These are phyloP conservation scores for Collybia mongolica DNA, from an alignment of 768 basidiomycete species.

Conservation along the genomic window DNA sequence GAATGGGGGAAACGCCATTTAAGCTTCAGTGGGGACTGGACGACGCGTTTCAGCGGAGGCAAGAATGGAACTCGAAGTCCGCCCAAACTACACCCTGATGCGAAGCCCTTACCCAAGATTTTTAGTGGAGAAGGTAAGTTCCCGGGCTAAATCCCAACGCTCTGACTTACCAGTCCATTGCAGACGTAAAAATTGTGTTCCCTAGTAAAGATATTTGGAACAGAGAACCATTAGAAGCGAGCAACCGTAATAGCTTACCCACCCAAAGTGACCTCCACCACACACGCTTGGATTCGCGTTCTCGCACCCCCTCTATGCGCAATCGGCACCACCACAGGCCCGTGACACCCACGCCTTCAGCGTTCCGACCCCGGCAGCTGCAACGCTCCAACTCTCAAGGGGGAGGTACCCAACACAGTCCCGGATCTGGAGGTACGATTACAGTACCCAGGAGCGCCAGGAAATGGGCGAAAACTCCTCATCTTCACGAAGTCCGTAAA, in stretches of 20 bases:
- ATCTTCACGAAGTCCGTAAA: slow-evolving; percentile 60
- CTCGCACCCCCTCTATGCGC: slow-evolving; percentile 29
- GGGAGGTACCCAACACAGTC: slow-evolving; percentile 11
- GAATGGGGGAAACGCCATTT: slow-evolving; percentile 59
- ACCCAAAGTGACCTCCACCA: slow-evolving; percentile 6
- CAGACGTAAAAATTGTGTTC: slow-evolving; percentile 14
- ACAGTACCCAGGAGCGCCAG: slow-evolving; percentile 43
- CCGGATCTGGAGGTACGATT: slow-evolving; percentile 5
- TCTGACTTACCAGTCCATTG: not conserved
- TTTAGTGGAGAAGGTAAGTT: slow-evolving; percentile 7
- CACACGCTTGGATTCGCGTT: slow-evolving; percentile 16
- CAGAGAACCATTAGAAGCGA: not conserved
- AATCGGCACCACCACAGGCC: slow-evolving; percentile 18
- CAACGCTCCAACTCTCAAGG: slow-evolving; percentile 49
- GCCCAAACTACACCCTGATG: slow-evolving; percentile 20
- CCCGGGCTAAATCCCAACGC: not conserved
- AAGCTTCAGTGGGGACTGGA: slow-evolving; percentile 56
- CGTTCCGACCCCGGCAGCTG: slow-evolving; percentile 30
- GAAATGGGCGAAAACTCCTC: slow-evolving; percentile 64
- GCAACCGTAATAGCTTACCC: slow-evolving; percentile 5
- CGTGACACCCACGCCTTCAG: slow-evolving; percentile 24
- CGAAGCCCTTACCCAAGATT: slow-evolving; percentile 20
- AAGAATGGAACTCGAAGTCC: slow-evolving; percentile 7
- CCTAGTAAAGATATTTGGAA: slow-evolving; percentile 7
- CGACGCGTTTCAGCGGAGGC: slow-evolving; percentile 30